Conservation (phyloP, 1,284 basidiomycete species). For the Cutaneotrichosporon mucoides region DNA sequence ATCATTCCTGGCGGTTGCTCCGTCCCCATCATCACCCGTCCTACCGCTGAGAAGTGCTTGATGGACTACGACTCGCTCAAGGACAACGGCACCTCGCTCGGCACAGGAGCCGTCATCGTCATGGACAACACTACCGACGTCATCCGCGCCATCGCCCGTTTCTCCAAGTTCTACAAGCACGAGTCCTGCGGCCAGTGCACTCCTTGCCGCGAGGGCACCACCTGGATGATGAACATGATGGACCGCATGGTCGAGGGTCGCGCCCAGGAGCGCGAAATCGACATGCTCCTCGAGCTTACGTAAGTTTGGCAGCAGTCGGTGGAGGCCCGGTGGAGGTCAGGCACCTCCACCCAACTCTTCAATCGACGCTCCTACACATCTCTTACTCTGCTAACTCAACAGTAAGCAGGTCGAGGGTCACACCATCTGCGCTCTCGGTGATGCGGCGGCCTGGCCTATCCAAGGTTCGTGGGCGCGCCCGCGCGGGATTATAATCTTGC, state of each 20-base stretch:
- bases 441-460: constrained; percentile 98
- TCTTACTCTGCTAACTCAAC: constrained; percentile 25
- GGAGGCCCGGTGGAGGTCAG: not conserved
- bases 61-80: constrained; percentile 99
- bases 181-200: constrained; percentile 99
- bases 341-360: not conserved
- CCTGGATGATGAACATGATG: constrained; percentile 99
- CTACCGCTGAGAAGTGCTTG: constrained; percentile 77
- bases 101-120: constrained; percentile 96
- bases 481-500: no score
- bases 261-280: constrained; percentile 87
- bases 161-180: constrained; percentile 95
- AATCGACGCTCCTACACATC: not conserved
- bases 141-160: constrained; percentile 85
- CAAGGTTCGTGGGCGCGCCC: no score
- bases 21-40: constrained; percentile 86
- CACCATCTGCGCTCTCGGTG: constrained; percentile 93
- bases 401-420: constrained; percentile 95
- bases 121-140: constrained; percentile 99
- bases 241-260: constrained; percentile 75
- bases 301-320: constrained; percentile 48
- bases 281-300: constrained; percentile 92
- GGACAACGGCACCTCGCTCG: constrained; percentile 89
- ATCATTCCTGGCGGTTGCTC: constrained; percentile 94
- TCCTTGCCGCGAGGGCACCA: constrained; percentile 91